Conservation (phyloP, 1,284 basidiomycete genomes). For the Cryptococcus wingfieldii region DNA sequence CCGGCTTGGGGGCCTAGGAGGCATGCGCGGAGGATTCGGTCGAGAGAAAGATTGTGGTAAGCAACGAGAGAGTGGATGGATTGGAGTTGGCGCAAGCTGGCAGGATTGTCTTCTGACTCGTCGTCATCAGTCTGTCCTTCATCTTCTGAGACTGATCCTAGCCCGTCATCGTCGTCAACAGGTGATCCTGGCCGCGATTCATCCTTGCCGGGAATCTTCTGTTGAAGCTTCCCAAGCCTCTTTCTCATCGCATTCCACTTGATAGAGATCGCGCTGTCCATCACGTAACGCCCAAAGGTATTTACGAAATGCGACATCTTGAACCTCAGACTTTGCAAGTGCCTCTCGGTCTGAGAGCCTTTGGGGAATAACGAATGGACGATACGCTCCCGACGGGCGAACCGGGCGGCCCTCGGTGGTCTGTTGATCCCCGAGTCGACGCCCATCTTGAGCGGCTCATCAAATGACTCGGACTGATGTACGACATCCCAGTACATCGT, state of each 20-base stretch:
- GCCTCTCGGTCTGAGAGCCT: constrained; percentile 54
- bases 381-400: constrained; percentile 33
- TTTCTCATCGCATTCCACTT: constrained; percentile 67
- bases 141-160: constrained; percentile 2
- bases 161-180: background rate
- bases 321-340: constrained; percentile 66
- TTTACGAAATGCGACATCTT: constrained; percentile 65
- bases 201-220: constrained; percentile 7
- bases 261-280: constrained; percentile 68
- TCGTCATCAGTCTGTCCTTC: constrained; percentile 37
- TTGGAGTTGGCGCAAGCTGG: constrained; percentile 28
- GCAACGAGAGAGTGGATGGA: constrained; percentile 71
- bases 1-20: constrained; percentile 60
- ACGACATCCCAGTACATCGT: constrained; percentile 57
- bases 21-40: constrained; percentile 71
- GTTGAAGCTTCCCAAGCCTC: constrained; percentile 36
- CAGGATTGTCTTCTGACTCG: constrained; percentile 25
- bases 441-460: constrained; percentile 20
- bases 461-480: constrained; percentile 15
- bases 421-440: constrained; percentile 20
- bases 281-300: constrained; percentile 63
- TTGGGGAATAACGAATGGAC: constrained; percentile 58
- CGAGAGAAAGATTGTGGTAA: constrained; percentile 65
- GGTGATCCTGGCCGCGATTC: constrained; percentile 24
- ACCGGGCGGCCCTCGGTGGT: background rate